phyloP scores from a whole-genome alignment of 2,329 filamentous ascomycete genomes.

The Fusarium coffeatum region DNA sequence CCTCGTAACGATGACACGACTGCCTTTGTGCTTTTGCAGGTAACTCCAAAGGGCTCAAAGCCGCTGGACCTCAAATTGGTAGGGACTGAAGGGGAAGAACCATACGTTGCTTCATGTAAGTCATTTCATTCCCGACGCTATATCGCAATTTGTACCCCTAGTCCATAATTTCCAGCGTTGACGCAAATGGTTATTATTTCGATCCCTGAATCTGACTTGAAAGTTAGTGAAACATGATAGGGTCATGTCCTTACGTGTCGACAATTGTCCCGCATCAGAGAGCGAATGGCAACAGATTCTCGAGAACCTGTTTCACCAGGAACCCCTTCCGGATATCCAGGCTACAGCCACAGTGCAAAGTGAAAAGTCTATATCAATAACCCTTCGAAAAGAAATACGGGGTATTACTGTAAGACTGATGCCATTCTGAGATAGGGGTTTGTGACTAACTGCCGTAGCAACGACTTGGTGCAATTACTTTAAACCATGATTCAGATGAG shows the following conservation, averaged over 20 bases:
- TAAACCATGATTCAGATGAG: constrained; percentile 66
- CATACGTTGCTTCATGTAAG: constrained; percentile 70
- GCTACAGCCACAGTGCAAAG: constrained; percentile 68
- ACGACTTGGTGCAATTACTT: constrained; percentile 73
- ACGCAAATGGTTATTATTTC: constrained; percentile 31
- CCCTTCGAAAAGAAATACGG: constrained; percentile 72
- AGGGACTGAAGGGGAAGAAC: constrained; percentile 73
- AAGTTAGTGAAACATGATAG: constrained; percentile 67
- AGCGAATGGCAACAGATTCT: constrained; percentile 76
- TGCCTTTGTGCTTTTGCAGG: constrained; percentile 70
- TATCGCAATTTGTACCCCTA: constrained; percentile 31
- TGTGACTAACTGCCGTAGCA: constrained; percentile 60
- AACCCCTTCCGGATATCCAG: constrained; percentile 66
- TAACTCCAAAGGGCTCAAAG: constrained; percentile 61
- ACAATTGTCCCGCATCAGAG: constrained; percentile 65
- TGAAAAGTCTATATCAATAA: constrained; percentile 66
- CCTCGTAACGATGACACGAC: constrained; percentile 64
- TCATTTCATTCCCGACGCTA: constrained; percentile 43
- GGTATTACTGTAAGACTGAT: constrained; percentile 71
- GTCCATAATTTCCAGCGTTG: constrained; percentile 36
- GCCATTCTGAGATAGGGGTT: constrained; percentile 23
- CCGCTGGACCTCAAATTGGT: constrained; percentile 74
- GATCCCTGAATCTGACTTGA: constrained; percentile 39
- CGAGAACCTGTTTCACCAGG: constrained; percentile 65
- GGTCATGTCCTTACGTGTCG: constrained; percentile 63